Evolutionary conservation across 345 rosid species (phyloP), one percentile per base, ranked within the genome.

Genomic region (Zanthoxylum bungeanum): DNA sequence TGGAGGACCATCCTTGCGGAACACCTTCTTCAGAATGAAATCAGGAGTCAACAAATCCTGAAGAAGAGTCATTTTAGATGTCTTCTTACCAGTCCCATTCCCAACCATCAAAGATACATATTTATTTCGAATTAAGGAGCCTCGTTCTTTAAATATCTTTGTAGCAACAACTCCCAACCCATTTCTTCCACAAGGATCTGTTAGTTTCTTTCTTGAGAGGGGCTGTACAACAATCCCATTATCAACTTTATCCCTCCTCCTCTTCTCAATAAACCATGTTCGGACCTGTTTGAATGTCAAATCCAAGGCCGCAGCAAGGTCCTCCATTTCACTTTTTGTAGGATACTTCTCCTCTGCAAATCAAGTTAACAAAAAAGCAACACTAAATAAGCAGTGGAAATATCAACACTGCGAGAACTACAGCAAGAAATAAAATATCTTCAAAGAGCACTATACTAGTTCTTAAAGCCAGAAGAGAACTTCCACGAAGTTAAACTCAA

Each of bases 1-100:
- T 4, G 84, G 71, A n/a, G 99, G 99, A 69, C 98, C 98, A 77
- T 95, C 99, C 82, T 92, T 89, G 37, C 96, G 96, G 50, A 95
- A 92, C 60, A 91, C 37, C 80, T 87, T 95, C 25, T 75, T 77
- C 77, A 92, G 70, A 74, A 95, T 85, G 80, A 83, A 82, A 53
- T 78, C 82, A 9, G 97, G 83, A 73, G 87, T 51, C 52, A 83
- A 69, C 79, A 92, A 80, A 62, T 79, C 80, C 80, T 91, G 96
- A 62, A 76, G n/a, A 72, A 69, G 64, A 72, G 44, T 58, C 62
- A 60, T 21, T 40, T 74, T 83, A 69, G 70, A 63, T 60, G 39
- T 71, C 66, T 70, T 79, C 57, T 60, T 81, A 58, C 44, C 52
- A 70, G 39, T 73, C 39, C 71, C 58, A 36, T 73, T 77, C 72